phyloP scores from a whole-genome alignment of 2,329 filamentous ascomycete species.

The Myriosclerotinia scirpicola region DNA sequence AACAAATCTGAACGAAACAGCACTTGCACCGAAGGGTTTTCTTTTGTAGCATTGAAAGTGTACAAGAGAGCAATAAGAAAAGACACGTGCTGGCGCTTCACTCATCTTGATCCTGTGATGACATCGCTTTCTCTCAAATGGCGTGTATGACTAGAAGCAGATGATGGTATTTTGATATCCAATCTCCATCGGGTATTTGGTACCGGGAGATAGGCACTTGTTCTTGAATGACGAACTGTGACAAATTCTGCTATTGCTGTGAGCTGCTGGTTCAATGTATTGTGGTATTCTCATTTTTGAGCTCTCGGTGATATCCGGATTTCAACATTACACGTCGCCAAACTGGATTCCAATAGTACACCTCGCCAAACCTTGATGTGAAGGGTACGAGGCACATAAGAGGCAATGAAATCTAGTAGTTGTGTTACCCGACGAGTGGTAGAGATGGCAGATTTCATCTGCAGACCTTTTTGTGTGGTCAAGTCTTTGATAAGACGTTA shows the following conservation, averaged over 20 bases:
- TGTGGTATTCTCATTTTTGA: background rate
- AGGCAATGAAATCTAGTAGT: too few species aligned
- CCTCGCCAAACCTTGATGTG: background rate
- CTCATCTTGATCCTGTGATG: too few species aligned
- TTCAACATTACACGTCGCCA: background rate
- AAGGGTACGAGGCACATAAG: background rate
- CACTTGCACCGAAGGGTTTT: too few species aligned
- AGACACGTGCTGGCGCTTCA: background rate
- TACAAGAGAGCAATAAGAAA: too few species aligned
- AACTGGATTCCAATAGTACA: too few species aligned
- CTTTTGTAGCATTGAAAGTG: too few species aligned
- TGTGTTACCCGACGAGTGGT: background rate
- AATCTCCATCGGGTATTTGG: background rate
- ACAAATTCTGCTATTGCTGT: background rate
- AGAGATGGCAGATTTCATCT: background rate
- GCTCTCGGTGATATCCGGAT: background rate
- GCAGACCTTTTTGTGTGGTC: too few species aligned
- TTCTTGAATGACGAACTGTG: background rate
- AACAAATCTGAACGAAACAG: too few species aligned
- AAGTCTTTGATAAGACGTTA: too few species aligned
- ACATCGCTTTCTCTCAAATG: background rate
- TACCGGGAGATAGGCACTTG: background rate
- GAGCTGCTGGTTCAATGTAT: background rate
- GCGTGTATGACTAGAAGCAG: background rate
- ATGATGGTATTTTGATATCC: background rate